These are phyloP conservation scores for Rhododendron griersonianum DNA, from an alignment of 148 eudicot species.

Conservation along the genomic window DNA sequence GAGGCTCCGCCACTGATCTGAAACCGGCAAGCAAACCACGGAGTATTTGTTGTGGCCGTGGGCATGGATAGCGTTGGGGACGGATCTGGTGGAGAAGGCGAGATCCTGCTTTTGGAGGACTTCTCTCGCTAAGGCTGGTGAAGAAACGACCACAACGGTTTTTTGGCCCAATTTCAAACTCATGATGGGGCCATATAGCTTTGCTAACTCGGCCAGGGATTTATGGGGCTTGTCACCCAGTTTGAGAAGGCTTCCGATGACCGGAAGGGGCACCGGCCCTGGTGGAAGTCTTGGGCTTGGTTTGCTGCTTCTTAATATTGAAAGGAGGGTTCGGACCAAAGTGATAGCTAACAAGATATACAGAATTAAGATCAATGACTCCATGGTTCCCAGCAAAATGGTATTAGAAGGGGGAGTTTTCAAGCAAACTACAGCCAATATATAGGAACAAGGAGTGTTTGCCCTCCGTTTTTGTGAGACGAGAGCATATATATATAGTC, in stretches of 20 bases:
- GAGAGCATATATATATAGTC: no score
- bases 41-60: not conserved
- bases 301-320: not conserved
- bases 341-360: not conserved
- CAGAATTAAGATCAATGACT: not conserved
- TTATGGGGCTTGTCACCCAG: constrained; percentile 19
- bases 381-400: not conserved
- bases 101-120: not conserved
- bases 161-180: constrained; percentile 8
- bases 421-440: not conserved
- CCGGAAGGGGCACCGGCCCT: constrained; percentile 13
- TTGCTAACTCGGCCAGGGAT: constrained; percentile 18
- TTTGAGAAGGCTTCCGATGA: constrained; percentile 15
- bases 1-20: not conserved
- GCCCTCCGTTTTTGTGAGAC: no score
- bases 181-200: constrained; percentile 15
- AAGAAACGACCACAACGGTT: constrained; percentile 10
- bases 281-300: constrained; percentile 1
- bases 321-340: not conserved
- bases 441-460: not conserved
- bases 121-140: constrained; percentile 7
- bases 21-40: not conserved
- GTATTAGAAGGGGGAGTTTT: no score
- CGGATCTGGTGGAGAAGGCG: not conserved
- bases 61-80: not conserved